Conservation (phyloP, 768 basidiomycete species). For the Psilocybe subaeruginosa region DNA sequence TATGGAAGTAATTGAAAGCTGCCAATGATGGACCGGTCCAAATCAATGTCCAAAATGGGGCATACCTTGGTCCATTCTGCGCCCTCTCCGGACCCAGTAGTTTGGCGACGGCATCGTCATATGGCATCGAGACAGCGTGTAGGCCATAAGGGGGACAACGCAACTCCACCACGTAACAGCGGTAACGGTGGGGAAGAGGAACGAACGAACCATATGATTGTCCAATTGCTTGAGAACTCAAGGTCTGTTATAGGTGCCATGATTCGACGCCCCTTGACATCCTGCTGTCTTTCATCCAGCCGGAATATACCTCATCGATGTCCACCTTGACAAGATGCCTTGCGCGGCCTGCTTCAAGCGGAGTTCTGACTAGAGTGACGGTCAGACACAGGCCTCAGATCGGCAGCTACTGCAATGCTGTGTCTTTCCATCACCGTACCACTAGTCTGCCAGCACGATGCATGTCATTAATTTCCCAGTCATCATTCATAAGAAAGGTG, state of each 20-base stretch:
- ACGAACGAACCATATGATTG: neutral
- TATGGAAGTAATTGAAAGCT: too few relatives aligned
- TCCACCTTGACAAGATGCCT: neutral
- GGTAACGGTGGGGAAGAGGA: neutral
- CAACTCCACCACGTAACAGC: neutral
- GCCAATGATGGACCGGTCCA: too few relatives aligned
- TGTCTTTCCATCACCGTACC: too few relatives aligned
- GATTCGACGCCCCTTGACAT: too few relatives aligned
- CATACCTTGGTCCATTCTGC: neutral
- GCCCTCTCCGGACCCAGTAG: neutral
- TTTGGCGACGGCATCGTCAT: neutral
- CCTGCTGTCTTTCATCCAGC: too few relatives aligned
- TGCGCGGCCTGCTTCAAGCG: neutral
- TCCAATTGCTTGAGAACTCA: neutral
- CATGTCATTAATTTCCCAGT: too few relatives aligned
- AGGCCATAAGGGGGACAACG: neutral
- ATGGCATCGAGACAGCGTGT: neutral
- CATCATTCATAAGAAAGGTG: neutral
- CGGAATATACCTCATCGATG: neutral
- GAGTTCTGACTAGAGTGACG: neutral
- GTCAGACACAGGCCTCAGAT: neutral
- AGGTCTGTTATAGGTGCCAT: neutral
- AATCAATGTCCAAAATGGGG: too few relatives aligned
- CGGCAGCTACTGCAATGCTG: too few relatives aligned
- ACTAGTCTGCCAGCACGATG: too few relatives aligned